Conservation (phyloP, 2,329 filamentous ascomycete species). For the Fusarium stilboides region DNA sequence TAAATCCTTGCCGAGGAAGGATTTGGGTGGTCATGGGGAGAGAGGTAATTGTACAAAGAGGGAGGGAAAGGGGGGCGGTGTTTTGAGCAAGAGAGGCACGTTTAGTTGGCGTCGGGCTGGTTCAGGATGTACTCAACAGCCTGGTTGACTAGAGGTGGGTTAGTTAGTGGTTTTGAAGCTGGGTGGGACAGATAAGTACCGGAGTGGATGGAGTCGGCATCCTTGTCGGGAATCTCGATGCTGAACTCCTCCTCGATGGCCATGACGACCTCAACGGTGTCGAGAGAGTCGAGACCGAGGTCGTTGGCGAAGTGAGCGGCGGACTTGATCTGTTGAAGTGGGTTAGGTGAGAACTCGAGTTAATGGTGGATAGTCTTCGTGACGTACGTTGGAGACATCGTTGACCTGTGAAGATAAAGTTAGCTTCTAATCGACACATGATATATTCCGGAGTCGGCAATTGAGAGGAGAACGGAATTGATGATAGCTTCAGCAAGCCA, state of each 20-base stretch:
- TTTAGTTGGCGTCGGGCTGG: slow-evolving; percentile 89
- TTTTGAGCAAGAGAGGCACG: slow-evolving; percentile 12
- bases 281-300: slow-evolving; percentile 95
- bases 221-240: slow-evolving; percentile 99
- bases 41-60: slow-evolving; percentile 50
- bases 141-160: slow-evolving; percentile 79
- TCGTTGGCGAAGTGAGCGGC: slow-evolving; percentile 96
- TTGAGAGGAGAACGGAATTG: slow-evolving; percentile 15
- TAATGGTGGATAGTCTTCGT: slow-evolving; percentile 17
- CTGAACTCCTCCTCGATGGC: slow-evolving; percentile 95
- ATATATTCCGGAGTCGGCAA: slow-evolving; percentile 9
- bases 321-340: slow-evolving; percentile 77
- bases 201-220: slow-evolving; percentile 93
- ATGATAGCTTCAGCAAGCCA: slow-evolving; percentile 1
- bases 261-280: slow-evolving; percentile 99
- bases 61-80: slow-evolving; percentile 21
- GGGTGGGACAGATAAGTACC: slow-evolving; percentile 69
- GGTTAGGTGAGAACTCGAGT: slow-evolving; percentile 28
- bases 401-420: slow-evolving; percentile 70
- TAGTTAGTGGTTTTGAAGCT: not conserved
- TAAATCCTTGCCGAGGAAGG: slow-evolving; percentile 37
- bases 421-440: slow-evolving; percentile 44
- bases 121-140: slow-evolving; percentile 93
- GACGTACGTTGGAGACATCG: slow-evolving; percentile 73
- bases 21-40: slow-evolving; percentile 37